Evolutionary conservation across 78 protist species (phyloP).

Genomic region (Chrysochromulina parva): DNA sequence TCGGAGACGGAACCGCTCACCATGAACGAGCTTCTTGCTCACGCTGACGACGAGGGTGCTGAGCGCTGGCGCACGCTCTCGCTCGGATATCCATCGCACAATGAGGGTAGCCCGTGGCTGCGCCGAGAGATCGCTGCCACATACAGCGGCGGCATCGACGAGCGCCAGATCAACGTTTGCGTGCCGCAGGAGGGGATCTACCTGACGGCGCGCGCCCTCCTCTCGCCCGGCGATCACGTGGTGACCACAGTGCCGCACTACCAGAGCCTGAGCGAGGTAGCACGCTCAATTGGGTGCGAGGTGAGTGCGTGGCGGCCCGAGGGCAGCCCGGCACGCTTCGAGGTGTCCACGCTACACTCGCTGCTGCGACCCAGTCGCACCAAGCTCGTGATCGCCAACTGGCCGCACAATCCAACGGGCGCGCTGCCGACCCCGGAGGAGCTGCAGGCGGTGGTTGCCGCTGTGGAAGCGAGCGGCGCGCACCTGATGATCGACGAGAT

Average conservation of each 20-base stretch:
- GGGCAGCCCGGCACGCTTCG: not conserved
- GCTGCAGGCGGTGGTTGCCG: not conserved
- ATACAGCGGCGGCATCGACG: not conserved
- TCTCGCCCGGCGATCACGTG: not conserved
- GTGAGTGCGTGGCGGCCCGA: not conserved
- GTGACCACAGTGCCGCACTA: not conserved
- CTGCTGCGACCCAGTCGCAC: not conserved
- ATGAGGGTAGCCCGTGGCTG: not conserved
- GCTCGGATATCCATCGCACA: conserved; percentile 1
- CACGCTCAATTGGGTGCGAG: not conserved
- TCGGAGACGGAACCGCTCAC: conserved; percentile 3
- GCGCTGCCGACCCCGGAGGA: not conserved
- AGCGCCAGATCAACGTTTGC: not conserved
- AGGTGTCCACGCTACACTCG: not conserved
- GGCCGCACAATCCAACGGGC: conserved; percentile 20
- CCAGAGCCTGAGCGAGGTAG: conserved; percentile 5
- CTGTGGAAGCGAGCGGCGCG: not conserved
- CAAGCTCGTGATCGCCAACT: not conserved
- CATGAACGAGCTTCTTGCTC: not conserved
- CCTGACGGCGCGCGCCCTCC: not conserved
- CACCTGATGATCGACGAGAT: not conserved
- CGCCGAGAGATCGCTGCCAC: not conserved
- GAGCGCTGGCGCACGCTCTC: not conserved
- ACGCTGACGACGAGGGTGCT: not conserved
- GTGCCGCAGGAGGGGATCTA: conserved; percentile 5